phyloP scores from a whole-genome alignment of 2,329 filamentous ascomycete species.

The Didymella pomorum region DNA sequence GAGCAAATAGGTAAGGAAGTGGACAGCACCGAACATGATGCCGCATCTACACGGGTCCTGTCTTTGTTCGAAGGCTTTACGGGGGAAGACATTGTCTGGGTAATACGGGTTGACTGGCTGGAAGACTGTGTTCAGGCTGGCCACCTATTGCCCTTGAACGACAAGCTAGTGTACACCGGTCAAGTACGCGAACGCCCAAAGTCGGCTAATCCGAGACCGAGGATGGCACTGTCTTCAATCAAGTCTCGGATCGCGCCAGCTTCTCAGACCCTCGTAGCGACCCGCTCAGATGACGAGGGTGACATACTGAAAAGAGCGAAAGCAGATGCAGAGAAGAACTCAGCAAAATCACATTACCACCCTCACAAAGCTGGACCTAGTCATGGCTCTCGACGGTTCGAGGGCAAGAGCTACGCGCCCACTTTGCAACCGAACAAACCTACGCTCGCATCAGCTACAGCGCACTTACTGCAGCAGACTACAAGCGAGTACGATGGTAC shows the following conservation, averaged over 20 bases:
- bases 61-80: slow-evolving; percentile 29
- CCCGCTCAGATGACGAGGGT: slow-evolving; percentile 29
- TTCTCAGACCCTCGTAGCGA: slow-evolving; percentile 33
- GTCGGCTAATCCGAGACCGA: slow-evolving; percentile 30
- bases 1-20: slow-evolving; percentile 17
- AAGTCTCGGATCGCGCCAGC: slow-evolving; percentile 14
- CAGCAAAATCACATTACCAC: slow-evolving; percentile 26
- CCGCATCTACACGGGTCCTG: background rate
- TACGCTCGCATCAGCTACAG: slow-evolving; percentile 29
- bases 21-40: background rate
- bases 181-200: slow-evolving; percentile 53
- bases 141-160: slow-evolving; percentile 55
- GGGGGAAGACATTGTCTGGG: slow-evolving; percentile 52
- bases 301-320: slow-evolving; percentile 64
- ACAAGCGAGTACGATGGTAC: slow-evolving; percentile 79
- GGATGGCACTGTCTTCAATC: slow-evolving; percentile 25
- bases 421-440: slow-evolving; percentile 24
- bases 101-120: slow-evolving; percentile 65
- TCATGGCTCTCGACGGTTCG: slow-evolving; percentile 43
- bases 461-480: slow-evolving; percentile 68
- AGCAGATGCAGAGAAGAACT: slow-evolving; percentile 52
- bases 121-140: slow-evolving; percentile 56
- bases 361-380: slow-evolving; percentile 24
- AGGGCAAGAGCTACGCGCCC: slow-evolving; percentile 43
- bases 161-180: slow-evolving; percentile 63